Percentiles rank a stretch among this genome's conserved stretches.
phyloP scores from a whole-genome alignment of 495 filamentous ascomycete species.

The Penicillium malachiteum region DNA sequence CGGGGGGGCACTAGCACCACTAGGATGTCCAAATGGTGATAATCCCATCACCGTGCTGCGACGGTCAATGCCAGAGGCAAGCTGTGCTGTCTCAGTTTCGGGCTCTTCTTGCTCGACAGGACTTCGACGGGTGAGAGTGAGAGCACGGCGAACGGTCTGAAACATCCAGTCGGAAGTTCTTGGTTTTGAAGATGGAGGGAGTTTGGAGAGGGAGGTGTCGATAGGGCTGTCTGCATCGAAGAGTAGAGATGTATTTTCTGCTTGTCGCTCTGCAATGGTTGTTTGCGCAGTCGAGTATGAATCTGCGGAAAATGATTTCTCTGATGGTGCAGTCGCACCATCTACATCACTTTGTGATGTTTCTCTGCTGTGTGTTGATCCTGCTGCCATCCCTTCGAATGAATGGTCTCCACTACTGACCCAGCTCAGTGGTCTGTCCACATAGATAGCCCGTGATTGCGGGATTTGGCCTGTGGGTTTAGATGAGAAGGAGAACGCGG shows the following conservation, averaged over 20 bases:
- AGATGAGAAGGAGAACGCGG: conserved; percentile 36
- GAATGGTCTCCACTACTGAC: conserved; percentile 29
- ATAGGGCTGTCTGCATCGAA: conserved; percentile 13
- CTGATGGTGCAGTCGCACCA: conserved; percentile 24
- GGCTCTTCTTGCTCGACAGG: conserved; percentile 14
- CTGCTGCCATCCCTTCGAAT: conserved; percentile 20
- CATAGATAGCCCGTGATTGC: conserved; percentile 15
- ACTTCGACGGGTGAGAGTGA: conserved; percentile 42
- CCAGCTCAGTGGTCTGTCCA: conserved; percentile 22
- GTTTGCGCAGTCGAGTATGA: conserved; percentile 69
- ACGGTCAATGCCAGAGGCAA: conserved; percentile 38
- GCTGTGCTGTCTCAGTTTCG: conserved; percentile 15
- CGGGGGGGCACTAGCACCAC: conserved; percentile 36
- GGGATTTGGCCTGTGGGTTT: conserved; percentile 15
- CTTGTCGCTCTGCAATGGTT: conserved; percentile 59
- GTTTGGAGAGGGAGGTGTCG: conserved; percentile 32
- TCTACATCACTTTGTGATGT: conserved; percentile 26
- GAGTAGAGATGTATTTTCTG: conserved; percentile 65
- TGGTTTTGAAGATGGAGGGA: conserved; percentile 33
- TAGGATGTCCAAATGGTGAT: not conserved
- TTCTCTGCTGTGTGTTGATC: conserved; percentile 24
- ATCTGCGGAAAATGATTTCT: conserved; percentile 48
- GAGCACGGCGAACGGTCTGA: conserved; percentile 54
- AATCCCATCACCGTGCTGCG: conserved; percentile 30
- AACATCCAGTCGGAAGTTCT: conserved; percentile 49